Conservation (phyloP, 768 basidiomycete genomes). For the Sarcodon aspratus region DNA sequence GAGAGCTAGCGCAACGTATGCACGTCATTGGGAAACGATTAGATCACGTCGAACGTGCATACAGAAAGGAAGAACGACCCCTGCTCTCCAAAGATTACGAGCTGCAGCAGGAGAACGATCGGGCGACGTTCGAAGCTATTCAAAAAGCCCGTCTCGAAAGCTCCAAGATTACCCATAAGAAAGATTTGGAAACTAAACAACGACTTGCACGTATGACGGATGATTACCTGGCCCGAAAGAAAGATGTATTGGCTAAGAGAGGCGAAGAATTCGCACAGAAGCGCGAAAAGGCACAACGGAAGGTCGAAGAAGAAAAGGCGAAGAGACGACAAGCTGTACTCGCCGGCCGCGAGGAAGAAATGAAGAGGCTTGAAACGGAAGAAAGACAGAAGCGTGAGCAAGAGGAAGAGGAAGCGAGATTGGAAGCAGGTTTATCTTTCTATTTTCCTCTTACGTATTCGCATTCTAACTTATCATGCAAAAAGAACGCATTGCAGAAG, state of each 20-base stretch:
- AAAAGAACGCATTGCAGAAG: slow-evolving; percentile 15
- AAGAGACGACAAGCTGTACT: slow-evolving; percentile 49
- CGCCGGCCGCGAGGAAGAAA: slow-evolving; percentile 50
- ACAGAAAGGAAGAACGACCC: slow-evolving; percentile 86
- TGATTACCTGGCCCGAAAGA: slow-evolving; percentile 50
- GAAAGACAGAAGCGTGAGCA: slow-evolving; percentile 19
- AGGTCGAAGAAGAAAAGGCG: slow-evolving; percentile 78
- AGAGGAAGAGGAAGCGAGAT: slow-evolving; percentile 30
- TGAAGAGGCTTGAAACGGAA: slow-evolving; percentile 27
- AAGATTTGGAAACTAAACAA: slow-evolving; percentile 63
- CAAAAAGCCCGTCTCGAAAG: slow-evolving; percentile 48
- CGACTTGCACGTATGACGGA: slow-evolving; percentile 61
- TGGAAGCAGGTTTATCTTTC: slow-evolving; percentile 37
- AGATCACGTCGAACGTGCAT: slow-evolving; percentile 92
- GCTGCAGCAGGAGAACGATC: slow-evolving; percentile 71
- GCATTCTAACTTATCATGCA: background rate
- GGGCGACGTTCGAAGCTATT: slow-evolving; percentile 49
- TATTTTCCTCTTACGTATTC: background rate
- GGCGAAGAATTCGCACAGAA: slow-evolving; percentile 54
- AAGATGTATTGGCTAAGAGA: slow-evolving; percentile 43
- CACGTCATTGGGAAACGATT: slow-evolving; percentile 81
- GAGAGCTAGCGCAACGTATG: slow-evolving; percentile 69
- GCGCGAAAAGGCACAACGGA: slow-evolving; percentile 44
- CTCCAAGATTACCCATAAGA: slow-evolving; percentile 44
- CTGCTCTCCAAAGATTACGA: slow-evolving; percentile 82